A percentile compares a stretch with the other conserved stretches of the same genome.
Evolutionary conservation across 768 basidiomycete genomes (phyloP).

Genomic region (Leucocoprinus birnbaumii): DNA sequence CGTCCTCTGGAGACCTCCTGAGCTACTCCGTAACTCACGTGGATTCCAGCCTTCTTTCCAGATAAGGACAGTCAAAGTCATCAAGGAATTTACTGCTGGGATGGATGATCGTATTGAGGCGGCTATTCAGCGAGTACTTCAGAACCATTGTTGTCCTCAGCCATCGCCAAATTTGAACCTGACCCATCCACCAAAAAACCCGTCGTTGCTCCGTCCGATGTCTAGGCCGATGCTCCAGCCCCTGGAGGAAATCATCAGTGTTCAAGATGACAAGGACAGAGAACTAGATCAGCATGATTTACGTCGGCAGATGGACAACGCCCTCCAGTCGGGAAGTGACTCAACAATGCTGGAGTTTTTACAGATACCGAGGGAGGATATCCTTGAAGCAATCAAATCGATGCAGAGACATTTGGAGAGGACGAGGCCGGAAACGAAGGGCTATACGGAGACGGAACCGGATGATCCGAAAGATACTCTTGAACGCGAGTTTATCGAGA

Average conservation of each 20-base stretch:
- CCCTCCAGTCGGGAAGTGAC: slow-evolving; percentile 69
- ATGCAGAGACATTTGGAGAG: slow-evolving; percentile 47
- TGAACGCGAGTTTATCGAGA: slow-evolving; percentile 69
- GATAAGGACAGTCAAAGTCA: slow-evolving; percentile 49
- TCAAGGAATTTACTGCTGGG: slow-evolving; percentile 28
- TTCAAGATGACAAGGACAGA: slow-evolving; percentile 10
- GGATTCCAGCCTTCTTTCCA: slow-evolving; percentile 26
- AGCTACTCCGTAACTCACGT: not conserved
- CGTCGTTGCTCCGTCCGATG: slow-evolving; percentile 3
- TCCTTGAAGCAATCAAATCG: slow-evolving; percentile 79
- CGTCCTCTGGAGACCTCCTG: slow-evolving; percentile 12
- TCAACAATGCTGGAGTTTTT: slow-evolving; percentile 58
- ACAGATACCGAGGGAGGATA: slow-evolving; percentile 60
- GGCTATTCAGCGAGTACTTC: slow-evolving; percentile 34
- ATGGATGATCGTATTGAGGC: slow-evolving; percentile 39
- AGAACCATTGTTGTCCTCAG: slow-evolving; percentile 27
- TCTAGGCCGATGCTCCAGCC: not conserved
- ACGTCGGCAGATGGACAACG: slow-evolving; percentile 81
- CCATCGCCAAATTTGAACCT: not conserved
- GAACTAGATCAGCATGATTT: slow-evolving; percentile 77
- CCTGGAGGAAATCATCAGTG: slow-evolving; percentile 7
- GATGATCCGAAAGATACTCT: slow-evolving; percentile 42
- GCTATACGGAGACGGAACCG: slow-evolving; percentile 1
- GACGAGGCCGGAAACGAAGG: slow-evolving; percentile 7
- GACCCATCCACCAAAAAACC: slow-evolving; percentile 5